These are phyloP conservation scores for Penium margaritaceum DNA, from an alignment of 139 green algal species.

Conservation along the genomic window DNA sequence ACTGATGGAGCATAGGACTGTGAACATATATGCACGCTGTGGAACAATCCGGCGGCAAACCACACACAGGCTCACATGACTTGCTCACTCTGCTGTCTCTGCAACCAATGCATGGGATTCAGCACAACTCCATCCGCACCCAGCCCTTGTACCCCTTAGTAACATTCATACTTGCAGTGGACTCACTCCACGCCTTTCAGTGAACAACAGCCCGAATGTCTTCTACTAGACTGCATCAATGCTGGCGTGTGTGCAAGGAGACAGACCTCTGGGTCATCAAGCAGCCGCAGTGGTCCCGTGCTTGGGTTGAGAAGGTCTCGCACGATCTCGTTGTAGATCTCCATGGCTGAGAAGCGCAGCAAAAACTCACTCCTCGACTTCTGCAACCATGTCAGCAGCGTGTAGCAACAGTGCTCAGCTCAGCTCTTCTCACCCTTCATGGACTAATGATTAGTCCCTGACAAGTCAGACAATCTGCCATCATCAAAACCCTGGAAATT, in stretches of 20 bases:
- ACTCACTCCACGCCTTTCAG: too few relatives aligned
- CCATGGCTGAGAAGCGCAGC: background rate
- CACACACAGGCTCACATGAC: background rate
- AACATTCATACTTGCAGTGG: too few relatives aligned
- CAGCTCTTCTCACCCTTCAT: too few relatives aligned
- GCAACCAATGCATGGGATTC: background rate
- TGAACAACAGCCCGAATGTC: too few relatives aligned
- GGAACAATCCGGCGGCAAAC: background rate
- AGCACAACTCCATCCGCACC: too few relatives aligned
- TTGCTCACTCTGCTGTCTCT: background rate
- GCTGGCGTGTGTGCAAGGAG: too few relatives aligned
- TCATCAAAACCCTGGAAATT: too few relatives aligned
- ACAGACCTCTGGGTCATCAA: constrained; percentile 45
- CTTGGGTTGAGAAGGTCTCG: constrained; percentile 54
- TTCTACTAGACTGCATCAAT: background rate
- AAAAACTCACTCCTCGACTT: background rate
- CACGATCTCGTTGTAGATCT: background rate
- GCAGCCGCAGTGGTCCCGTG: constrained; percentile 27
- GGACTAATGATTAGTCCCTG: too few relatives aligned
- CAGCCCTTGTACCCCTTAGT: too few relatives aligned
- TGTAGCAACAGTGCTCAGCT: too few relatives aligned
- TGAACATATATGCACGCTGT: background rate
- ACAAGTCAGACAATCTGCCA: too few relatives aligned
- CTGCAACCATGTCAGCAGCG: too few relatives aligned
- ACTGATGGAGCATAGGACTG: background rate